Conservation (phyloP, 2,329 filamentous ascomycete species). For the Mycosphaerelloides madeirae region DNA sequence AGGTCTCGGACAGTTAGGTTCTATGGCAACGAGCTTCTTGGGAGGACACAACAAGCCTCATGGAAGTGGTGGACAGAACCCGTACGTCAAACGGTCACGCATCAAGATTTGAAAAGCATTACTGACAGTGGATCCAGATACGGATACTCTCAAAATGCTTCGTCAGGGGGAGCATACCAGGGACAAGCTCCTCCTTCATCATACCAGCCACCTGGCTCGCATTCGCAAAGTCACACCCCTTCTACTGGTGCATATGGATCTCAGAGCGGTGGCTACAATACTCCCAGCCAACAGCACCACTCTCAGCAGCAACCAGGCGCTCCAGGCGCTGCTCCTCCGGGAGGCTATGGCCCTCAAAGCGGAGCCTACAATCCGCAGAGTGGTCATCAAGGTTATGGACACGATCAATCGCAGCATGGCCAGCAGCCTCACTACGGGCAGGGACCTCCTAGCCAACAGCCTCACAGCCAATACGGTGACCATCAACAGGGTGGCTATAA, state of each 20-base stretch:
- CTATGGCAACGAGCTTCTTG: slow-evolving; percentile 28
- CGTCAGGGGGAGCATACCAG: slow-evolving; percentile 31
- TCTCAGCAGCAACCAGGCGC: slow-evolving; percentile 6
- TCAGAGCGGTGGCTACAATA: slow-evolving; percentile 20
- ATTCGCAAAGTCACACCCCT: slow-evolving; percentile 13
- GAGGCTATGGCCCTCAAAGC: slow-evolving; percentile 10
- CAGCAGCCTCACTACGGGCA: slow-evolving; percentile 12
- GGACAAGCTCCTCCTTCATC: slow-evolving; percentile 34
- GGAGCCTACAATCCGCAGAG: slow-evolving; percentile 12
- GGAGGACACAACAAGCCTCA: slow-evolving; percentile 31
- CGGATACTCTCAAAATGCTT: slow-evolving; percentile 33
- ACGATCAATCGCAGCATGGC: slow-evolving; percentile 21
- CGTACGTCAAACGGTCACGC: neutral
- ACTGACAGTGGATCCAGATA: slow-evolving; percentile 15
- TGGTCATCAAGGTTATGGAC: slow-evolving; percentile 20
- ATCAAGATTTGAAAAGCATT: no score
- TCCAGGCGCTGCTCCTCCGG: slow-evolving; percentile 4
- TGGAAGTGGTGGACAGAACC: slow-evolving; percentile 18
- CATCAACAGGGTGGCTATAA: slow-evolving; percentile 14
- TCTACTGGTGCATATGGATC: slow-evolving; percentile 18
- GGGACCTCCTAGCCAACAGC: slow-evolving; percentile 3
- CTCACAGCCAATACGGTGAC: slow-evolving; percentile 12
- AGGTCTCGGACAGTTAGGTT: slow-evolving; percentile 25
- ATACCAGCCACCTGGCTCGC: slow-evolving; percentile 27
- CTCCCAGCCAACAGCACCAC: slow-evolving; percentile 17